Evolutionary conservation across 352 stramenopile species (phyloP).

Genomic region (Globisporangium parvum): DNA sequence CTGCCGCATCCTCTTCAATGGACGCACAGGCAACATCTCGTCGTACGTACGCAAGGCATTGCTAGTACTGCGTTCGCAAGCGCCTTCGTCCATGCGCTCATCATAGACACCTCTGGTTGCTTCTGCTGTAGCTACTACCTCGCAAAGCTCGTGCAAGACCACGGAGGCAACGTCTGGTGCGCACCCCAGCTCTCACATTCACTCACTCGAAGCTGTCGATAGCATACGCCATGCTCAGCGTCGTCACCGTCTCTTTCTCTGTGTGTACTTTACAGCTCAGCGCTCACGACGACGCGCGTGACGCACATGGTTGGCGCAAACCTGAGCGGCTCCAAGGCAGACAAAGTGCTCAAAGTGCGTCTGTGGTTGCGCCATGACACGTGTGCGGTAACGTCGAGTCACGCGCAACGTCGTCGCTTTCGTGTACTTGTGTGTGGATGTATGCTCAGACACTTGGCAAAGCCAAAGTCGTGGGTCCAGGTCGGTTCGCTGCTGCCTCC

Average conservation of each 20-base stretch:
- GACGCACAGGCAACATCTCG: constrained; percentile 72
- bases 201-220: no score
- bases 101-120: neutral
- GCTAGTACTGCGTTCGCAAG: neutral
- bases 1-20: constrained; percentile 77
- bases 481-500: constrained; percentile 14
- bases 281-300: constrained; percentile 36
- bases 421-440: neutral
- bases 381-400: neutral
- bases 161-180: constrained; percentile 71
- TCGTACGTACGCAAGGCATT: no score
- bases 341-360: constrained; percentile 63
- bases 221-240: neutral
- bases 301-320: constrained; percentile 82
- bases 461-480: constrained; percentile 62
- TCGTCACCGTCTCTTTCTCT: neutral
- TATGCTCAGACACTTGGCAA: constrained; percentile 35
- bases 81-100: neutral
- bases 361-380: neutral
- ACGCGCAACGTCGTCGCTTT: neutral
- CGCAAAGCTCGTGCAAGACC: constrained; percentile 70
- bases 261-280: constrained; percentile 15
- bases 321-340: constrained; percentile 64
- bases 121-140: constrained; percentile 57
- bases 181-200: no score